Percentiles rank a stretch among this genome's conserved stretches.
Conservation (phyloP, 1,284 basidiomycete genomes). For the Tilletia horrida region DNA sequence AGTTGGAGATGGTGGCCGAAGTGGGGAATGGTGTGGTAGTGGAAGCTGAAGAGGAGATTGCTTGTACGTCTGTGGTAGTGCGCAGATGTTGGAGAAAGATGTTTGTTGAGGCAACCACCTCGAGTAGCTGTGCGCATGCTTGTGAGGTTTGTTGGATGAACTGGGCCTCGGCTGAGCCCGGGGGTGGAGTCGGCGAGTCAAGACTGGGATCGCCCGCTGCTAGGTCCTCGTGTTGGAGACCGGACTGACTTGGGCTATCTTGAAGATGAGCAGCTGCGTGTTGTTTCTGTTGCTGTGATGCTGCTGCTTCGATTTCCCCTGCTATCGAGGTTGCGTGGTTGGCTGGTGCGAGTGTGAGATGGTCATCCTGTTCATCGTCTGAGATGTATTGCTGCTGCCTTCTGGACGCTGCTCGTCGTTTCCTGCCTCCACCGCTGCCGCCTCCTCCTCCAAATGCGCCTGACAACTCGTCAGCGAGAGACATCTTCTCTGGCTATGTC, state of each 20-base stretch:
- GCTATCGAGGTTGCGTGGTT: background rate
- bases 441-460: constrained; percentile 5
- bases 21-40: background rate
- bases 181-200: constrained; percentile 2
- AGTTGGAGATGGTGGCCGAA: background rate
- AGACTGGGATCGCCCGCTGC: no score
- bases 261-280: no score
- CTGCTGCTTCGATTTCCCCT: no score
- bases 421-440: background rate
- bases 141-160: background rate
- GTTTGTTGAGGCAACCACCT: constrained; percentile 1
- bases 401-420: background rate
- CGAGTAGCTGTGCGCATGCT: background rate
- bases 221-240: no score
- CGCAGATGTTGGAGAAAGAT: constrained; percentile 6
- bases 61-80: constrained; percentile 1
- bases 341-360: background rate
- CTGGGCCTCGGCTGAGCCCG: constrained; percentile 12
- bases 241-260: no score
- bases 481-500: background rate
- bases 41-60: no score
- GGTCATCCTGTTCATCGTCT: background rate
- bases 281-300: no score
- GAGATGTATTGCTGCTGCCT: constrained; percentile 8
- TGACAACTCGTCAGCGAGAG: constrained; percentile 12